Conservation (phyloP, 306 rosid genomes). For the Leucaena leucocephala region DNA sequence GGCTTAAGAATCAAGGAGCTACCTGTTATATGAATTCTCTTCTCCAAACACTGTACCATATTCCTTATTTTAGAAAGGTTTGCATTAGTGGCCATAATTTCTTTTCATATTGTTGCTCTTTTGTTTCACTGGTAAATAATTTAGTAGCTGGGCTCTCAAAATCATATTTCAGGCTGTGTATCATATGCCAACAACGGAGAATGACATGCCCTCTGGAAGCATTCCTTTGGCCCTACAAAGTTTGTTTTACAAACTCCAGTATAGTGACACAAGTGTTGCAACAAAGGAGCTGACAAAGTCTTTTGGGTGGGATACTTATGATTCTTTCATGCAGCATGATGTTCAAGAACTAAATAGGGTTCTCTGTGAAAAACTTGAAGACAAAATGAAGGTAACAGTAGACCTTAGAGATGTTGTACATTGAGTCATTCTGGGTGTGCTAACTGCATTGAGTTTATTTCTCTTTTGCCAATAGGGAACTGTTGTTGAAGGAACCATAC, state of each 20-base stretch:
- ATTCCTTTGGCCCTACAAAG: slow-evolving; percentile 91
- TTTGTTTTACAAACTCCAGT: slow-evolving; percentile 87
- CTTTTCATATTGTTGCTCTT: slow-evolving; percentile 21
- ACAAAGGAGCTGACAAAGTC: slow-evolving; percentile 91
- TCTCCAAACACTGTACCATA: slow-evolving; percentile 84
- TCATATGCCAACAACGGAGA: slow-evolving; percentile 95
- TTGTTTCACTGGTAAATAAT: slow-evolving; percentile 37
- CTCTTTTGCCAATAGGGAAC: slow-evolving; percentile 67
- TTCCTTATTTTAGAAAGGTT: slow-evolving; percentile 90
- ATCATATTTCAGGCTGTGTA: slow-evolving; percentile 79
- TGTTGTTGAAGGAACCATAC: slow-evolving; percentile 99
- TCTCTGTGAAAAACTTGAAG: slow-evolving; percentile 86
- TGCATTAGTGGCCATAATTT: slow-evolving; percentile 8
- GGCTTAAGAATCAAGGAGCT: slow-evolving; percentile 94
- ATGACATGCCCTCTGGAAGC: slow-evolving; percentile 87
- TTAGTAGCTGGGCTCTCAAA: slow-evolving; percentile 33
- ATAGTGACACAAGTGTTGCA: slow-evolving; percentile 84
- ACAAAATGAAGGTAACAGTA: slow-evolving; percentile 78
- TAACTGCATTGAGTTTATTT: slow-evolving; percentile 5
- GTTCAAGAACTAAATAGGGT: slow-evolving; percentile 90
- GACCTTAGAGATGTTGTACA: slow-evolving; percentile 30
- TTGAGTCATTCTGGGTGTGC: slow-evolving; percentile 26
- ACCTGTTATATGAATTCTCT: slow-evolving; percentile 93
- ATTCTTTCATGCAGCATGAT: slow-evolving; percentile 96
- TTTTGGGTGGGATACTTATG: slow-evolving; percentile 95